These are phyloP conservation scores for Trypanosoma scelopori DNA, from an alignment of 208 protist species.

Conservation along the genomic window DNA sequence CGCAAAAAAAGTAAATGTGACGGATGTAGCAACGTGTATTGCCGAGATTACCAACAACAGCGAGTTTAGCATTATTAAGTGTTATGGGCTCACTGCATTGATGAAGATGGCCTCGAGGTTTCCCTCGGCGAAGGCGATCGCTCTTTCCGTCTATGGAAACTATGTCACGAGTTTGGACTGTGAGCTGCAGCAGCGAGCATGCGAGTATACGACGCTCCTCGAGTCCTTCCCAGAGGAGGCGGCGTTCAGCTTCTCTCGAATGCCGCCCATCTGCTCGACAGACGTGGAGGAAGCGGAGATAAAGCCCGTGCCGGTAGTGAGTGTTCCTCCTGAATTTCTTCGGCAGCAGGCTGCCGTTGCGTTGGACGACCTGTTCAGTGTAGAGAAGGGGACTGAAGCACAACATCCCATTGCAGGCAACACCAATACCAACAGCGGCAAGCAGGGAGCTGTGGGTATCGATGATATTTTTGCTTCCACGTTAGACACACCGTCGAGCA, in stretches of 20 bases:
- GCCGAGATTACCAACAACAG: constrained; percentile 76
- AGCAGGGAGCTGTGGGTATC: constrained; percentile 6
- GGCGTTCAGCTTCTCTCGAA: constrained; percentile 67
- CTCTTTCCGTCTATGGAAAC: constrained; percentile 52
- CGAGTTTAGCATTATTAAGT: constrained; percentile 72
- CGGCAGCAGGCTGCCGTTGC: constrained; percentile 51
- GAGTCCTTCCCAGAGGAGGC: constrained; percentile 73
- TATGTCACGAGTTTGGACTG: constrained; percentile 83
- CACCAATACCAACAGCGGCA: not conserved
- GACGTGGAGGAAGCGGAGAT: constrained; percentile 39
- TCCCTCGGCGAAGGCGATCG: constrained; percentile 38
- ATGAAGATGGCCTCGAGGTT: constrained; percentile 94
- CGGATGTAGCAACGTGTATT: constrained; percentile 57
- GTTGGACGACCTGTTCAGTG: constrained; percentile 77
- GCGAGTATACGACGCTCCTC: constrained; percentile 89
- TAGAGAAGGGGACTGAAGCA: constrained; percentile 12
- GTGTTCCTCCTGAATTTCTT: constrained; percentile 44
- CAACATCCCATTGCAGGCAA: not conserved
- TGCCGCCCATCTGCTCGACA: constrained; percentile 65
- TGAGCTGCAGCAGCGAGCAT: constrained; percentile 94
- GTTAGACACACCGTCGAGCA: not conserved
- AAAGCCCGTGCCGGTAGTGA: constrained; percentile 61
- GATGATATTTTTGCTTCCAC: constrained; percentile 30
- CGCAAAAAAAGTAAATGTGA: constrained; percentile 16
- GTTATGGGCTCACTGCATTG: constrained; percentile 93